phyloP scores from a whole-genome alignment of 2,329 filamentous ascomycete genomes.

The Diaporthe vexans region DNA sequence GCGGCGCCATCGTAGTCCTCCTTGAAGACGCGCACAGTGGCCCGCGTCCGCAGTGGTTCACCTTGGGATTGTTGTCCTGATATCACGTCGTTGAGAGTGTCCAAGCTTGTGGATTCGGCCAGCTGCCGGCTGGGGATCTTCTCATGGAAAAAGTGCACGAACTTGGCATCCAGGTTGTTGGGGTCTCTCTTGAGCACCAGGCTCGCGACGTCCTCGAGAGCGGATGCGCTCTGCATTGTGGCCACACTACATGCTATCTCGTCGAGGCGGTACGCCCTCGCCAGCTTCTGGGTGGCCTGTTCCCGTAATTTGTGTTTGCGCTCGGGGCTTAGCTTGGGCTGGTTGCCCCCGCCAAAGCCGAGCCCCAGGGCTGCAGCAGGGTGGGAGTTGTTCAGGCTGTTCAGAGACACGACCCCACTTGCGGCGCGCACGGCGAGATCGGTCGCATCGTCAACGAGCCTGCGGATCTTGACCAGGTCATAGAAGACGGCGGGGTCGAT shows the following conservation, averaged over 20 bases:
- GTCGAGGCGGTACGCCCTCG: conserved; percentile 82
- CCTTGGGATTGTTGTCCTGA: conserved; percentile 72
- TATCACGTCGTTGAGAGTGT: conserved; percentile 77
- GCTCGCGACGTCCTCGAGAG: conserved; percentile 81
- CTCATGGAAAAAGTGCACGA: conserved; percentile 94
- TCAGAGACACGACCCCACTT: conserved; percentile 77
- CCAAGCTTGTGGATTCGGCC: conserved; percentile 78
- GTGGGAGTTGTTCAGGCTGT: conserved; percentile 67
- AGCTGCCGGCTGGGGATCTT: conserved; percentile 85
- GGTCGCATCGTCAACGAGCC: conserved; percentile 84
- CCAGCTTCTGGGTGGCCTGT: conserved; percentile 83
- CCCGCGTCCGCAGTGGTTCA: conserved; percentile 79
- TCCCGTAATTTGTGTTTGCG: conserved; percentile 84
- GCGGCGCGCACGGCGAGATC: conserved; percentile 83
- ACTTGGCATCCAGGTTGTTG: conserved; percentile 80
- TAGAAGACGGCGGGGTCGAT: conserved; percentile 87
- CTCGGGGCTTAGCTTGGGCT: conserved; percentile 79
- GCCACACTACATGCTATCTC: conserved; percentile 88
- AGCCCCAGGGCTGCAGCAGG: conserved; percentile 62
- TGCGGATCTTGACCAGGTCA: conserved; percentile 86
- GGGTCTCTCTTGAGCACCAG: conserved; percentile 79
- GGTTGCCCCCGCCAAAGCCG: conserved; percentile 69
- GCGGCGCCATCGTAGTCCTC: conserved; percentile 79
- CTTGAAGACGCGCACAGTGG: conserved; percentile 81
- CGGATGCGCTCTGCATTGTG: conserved; percentile 84